Evolutionary conservation across 2,329 filamentous ascomycete genomes (phyloP), one percentile per base, ranked within the genome.

Genomic region (Biscogniauxia marginata): DNA sequence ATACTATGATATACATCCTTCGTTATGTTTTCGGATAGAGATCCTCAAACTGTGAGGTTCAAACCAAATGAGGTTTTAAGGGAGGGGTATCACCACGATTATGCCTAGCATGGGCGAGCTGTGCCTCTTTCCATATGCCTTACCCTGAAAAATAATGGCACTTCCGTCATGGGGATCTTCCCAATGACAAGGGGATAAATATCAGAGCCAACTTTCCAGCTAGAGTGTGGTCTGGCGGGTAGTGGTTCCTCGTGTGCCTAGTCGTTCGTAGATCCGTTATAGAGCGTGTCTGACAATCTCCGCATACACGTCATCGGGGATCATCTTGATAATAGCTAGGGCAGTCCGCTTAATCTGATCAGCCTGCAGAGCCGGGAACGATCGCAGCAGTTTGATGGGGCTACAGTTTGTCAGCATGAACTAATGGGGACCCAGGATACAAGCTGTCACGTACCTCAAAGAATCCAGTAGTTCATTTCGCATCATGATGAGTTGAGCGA

Each of bases 401-500:
- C 95, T 98, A 9, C 25, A n/a, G 20, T 63, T 18, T 69, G 67
- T 74, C 63, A 72, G 65, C 8, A 44, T 25, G 56, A 57, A 44
- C 50, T 20, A 16, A 52, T 49, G 4, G n/a, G 13, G 20, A 11
- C 34, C 39, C 22, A 21, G 43, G 22, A 23, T 23, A 55, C 51
- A 63, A 59, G 52, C 23, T 7, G 8, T 9, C 18, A 63, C 80
- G 63, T 77, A 96, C 93, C 90, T 96, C 6, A 89, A 83, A 55
- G 90, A 96, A 55, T 86, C 86, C 65, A 99, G 76, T 52, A 99
- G 87, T 59, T 91, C 86, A 55, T 93, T 88, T 57, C 93, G 82
- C 75, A 97, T 91, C 67, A 96, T 84, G 49, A 97, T 88, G 52
- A 99, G 79, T 75, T 99, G 95, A 13, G 93, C 93, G 16, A 98